Evolutionary conservation across 352 stramenopile species (phyloP).

Genomic region (Phytophthora syringae): DNA sequence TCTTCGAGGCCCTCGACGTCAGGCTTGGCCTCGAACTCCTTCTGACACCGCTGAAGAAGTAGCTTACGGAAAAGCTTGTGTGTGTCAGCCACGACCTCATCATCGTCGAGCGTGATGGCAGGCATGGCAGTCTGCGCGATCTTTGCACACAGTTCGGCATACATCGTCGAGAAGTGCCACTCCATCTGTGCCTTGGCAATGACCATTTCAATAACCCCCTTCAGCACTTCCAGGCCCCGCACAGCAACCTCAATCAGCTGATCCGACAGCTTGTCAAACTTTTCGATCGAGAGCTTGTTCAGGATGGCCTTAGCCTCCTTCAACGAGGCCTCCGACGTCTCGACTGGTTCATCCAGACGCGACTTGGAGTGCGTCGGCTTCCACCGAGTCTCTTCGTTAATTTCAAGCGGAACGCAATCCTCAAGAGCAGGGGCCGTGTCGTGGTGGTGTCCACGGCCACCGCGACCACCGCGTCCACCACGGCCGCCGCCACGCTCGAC

Average conservation of each 20-base stretch:
- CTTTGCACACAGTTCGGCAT: conserved; percentile 94
- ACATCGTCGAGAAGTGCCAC: conserved; percentile 97
- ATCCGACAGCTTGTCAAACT: conserved; percentile 95
- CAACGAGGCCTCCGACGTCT: conserved; percentile 76
- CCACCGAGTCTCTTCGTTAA: conserved; percentile 87
- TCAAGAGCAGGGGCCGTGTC: conserved; percentile 64
- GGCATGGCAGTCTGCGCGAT: conserved; percentile 89
- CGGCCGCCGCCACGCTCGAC: conserved; percentile 50
- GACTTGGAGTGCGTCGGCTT: conserved; percentile 78
- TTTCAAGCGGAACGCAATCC: conserved; percentile 70
- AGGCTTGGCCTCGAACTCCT: conserved; percentile 93
- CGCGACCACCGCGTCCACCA: no score
- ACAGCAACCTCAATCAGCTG: conserved; percentile 93
- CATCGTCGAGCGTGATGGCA: conserved; percentile 66
- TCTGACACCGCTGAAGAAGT: conserved; percentile 93
- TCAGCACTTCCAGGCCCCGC: conserved; percentile 78
- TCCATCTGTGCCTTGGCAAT: conserved; percentile 96
- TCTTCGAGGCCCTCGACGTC: conserved; percentile 73
- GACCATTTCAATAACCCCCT: conserved; percentile 93
- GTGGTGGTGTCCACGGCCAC: conserved; percentile 45
- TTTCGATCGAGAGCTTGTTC: conserved; percentile 98
- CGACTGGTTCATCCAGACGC: conserved; percentile 47
- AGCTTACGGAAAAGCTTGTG: conserved; percentile 96
- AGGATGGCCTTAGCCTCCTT: conserved; percentile 93
- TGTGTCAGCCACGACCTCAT: conserved; percentile 69